Evolutionary conservation across 1,284 basidiomycete species (phyloP), one percentile per base, ranked within the genome.

Genomic region (Sanguinoderma infundibulare): DNA sequence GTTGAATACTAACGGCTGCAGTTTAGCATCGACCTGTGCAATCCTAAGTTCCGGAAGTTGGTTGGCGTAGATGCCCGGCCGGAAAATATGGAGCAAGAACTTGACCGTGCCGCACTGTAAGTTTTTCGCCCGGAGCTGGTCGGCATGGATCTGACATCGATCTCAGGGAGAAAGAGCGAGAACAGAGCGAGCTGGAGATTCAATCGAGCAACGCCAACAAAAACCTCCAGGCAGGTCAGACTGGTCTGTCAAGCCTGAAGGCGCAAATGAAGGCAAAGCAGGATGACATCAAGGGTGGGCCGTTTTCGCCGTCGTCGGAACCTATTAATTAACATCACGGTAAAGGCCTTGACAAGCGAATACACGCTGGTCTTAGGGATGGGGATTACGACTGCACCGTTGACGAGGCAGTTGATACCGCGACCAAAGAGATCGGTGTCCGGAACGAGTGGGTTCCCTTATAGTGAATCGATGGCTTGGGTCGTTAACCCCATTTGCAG

Each of bases 71-170:
- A 91, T 53, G 77, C 87, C 2, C 77, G 82, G 6, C 77, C 81
- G 0, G 86, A 89, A 14, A 85, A 82, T 0, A 90, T 96, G 78
- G 94, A 95, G 69, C 79, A 78, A 34, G 89, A 91, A 46, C 79
- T 93, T 2, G 87, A 89, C 12, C 77, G 81, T 20, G 75, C 87
- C 8, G 74, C 81, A 14, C 72, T 79, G 93, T 94, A 65, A 69
- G 83, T 77, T 22, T 4, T 40, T 42, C 34, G 28, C 20, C 42
- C n/a, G 6, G 5, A 2, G 26, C 20, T 38, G 2, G 5, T 14
- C 14, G 24, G 17, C 32, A 24, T n/a, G 3, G 20, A 20, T n/a
- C 14, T 24, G 28, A 30, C 34, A 2, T 49, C 42, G 14, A 2
- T 57, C 39, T 15, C 66, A 94, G 92, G 40, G 83, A 86, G 60